Conservation (phyloP, 345 rosid genomes). For the Ceriops tagal region DNA sequence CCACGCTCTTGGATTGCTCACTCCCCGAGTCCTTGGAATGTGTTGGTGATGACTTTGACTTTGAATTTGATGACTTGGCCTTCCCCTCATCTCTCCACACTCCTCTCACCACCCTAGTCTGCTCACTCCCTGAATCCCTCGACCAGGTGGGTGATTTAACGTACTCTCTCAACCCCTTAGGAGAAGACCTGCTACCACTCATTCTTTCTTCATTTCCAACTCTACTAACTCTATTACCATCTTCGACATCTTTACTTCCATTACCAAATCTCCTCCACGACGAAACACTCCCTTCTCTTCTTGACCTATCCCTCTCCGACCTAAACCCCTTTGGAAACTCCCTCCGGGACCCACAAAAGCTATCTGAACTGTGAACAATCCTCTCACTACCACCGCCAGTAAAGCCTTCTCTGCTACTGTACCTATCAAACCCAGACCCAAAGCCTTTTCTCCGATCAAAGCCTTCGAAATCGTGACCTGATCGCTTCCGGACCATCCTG, state of each 20-base stretch:
- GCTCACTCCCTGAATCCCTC: slow-evolving; percentile 44
- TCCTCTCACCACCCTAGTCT: slow-evolving; percentile 26
- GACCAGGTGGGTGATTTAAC: slow-evolving; percentile 56
- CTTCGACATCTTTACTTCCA: slow-evolving; percentile 39
- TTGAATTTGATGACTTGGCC: slow-evolving; percentile 41
- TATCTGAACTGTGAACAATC: slow-evolving; percentile 62
- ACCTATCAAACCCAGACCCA: slow-evolving; percentile 51
- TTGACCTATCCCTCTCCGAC: slow-evolving; percentile 76
- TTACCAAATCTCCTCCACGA: slow-evolving; percentile 77
- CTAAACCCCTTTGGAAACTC: slow-evolving; percentile 82
- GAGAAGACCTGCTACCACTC: slow-evolving; percentile 26
- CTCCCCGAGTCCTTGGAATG: slow-evolving; percentile 91
- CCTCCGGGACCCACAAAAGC: slow-evolving; percentile 62
- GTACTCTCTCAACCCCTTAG: slow-evolving; percentile 36
- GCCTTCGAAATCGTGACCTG: slow-evolving; percentile 59
- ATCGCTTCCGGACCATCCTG: slow-evolving; percentile 52
- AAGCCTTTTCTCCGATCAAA: slow-evolving; percentile 51
- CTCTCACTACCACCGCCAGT: slow-evolving; percentile 24
- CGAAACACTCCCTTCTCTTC: slow-evolving; percentile 64
- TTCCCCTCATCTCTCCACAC: slow-evolving; percentile 33
- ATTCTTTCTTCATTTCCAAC: slow-evolving; percentile 23
- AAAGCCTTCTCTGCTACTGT: slow-evolving; percentile 38
- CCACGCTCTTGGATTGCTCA: slow-evolving; percentile 41
- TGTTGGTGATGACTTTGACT: slow-evolving; percentile 61
- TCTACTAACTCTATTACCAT: slow-evolving; percentile 22